Conservation (phyloP, 2,329 filamentous ascomycete genomes). For the Pestalotiopsis sp. region DNA sequence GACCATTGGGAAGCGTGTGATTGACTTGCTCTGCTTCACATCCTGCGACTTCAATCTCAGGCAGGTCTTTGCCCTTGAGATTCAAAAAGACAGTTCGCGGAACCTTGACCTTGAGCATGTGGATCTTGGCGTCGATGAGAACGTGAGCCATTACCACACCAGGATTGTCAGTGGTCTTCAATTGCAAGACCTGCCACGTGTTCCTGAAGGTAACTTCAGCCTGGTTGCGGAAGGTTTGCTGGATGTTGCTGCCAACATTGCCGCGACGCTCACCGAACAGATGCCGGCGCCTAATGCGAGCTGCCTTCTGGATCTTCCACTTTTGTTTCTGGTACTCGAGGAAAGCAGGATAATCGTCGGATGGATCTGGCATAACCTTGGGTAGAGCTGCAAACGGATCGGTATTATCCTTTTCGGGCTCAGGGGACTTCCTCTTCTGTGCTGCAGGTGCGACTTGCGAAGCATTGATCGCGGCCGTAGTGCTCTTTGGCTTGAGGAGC, state of each 20-base stretch:
- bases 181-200: conserved; percentile 92
- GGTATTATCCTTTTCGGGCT: conserved; percentile 60
- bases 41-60: conserved; percentile 82
- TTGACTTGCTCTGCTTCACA: conserved; percentile 92
- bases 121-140: conserved; percentile 90
- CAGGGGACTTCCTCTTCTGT: conserved; percentile 75
- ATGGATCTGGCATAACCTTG: conserved; percentile 79
- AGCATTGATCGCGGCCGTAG: conserved; percentile 53
- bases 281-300: conserved; percentile 80
- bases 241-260: conserved; percentile 66
- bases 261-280: conserved; percentile 84
- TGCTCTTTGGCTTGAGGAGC: conserved; percentile 65
- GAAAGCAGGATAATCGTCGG: conserved; percentile 85
- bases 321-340: conserved; percentile 96
- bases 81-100: conserved; percentile 91
- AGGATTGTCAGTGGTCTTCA: conserved; percentile 79
- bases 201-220: conserved; percentile 87
- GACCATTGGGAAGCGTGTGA: conserved; percentile 91
- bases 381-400: conserved; percentile 86
- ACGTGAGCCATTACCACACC: conserved; percentile 89
- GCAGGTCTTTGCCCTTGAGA: conserved; percentile 82
- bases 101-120: conserved; percentile 85
- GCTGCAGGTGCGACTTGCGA: conserved; percentile 55
- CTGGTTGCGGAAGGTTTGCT: conserved; percentile 82
- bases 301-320: conserved; percentile 97